These are phyloP conservation scores for Pichia ethanolica DNA, from an alignment of 805 yeast species.

Conservation along the genomic window DNA sequence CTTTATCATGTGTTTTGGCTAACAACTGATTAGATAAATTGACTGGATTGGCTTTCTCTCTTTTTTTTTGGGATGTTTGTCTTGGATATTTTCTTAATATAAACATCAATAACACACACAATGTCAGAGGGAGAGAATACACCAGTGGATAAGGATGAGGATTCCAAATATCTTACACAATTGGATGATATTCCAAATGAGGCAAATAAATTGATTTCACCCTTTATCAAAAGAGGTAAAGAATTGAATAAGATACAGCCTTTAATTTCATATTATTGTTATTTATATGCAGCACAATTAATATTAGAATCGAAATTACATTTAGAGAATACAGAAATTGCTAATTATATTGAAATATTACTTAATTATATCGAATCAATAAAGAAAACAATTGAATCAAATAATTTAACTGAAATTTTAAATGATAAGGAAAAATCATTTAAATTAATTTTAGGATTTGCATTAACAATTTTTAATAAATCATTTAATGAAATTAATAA, in stretches of 20 bases:
- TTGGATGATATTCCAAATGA: slow-evolving; percentile 20
- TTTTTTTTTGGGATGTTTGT: too few relatives aligned
- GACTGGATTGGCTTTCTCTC: too few relatives aligned
- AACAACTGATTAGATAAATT: too few relatives aligned
- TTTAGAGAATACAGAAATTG: slow-evolving; percentile 44
- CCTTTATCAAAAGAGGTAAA: slow-evolving; percentile 44
- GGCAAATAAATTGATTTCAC: slow-evolving; percentile 32
- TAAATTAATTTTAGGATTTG: slow-evolving; percentile 49
- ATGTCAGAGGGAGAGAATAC: neutral
- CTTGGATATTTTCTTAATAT: too few relatives aligned
- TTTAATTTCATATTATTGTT: slow-evolving; percentile 64
- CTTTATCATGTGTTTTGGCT: too few relatives aligned
- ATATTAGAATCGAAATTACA: slow-evolving; percentile 59
- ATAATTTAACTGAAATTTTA: slow-evolving; percentile 40
- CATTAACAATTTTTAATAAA: slow-evolving; percentile 48
- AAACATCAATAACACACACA: neutral
- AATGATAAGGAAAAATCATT: slow-evolving; percentile 52
- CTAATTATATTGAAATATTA: slow-evolving; percentile 50
- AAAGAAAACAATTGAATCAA: slow-evolving; percentile 33
- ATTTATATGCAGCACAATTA: slow-evolving; percentile 64
- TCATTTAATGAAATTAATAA: slow-evolving; percentile 42
- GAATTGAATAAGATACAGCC: slow-evolving; percentile 59
- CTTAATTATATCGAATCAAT: slow-evolving; percentile 64
- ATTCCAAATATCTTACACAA: too few relatives aligned
- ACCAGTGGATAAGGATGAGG: neutral